Evolutionary conservation across 768 basidiomycete genomes (phyloP).

Genomic region (Fibroporia radiculosa): DNA sequence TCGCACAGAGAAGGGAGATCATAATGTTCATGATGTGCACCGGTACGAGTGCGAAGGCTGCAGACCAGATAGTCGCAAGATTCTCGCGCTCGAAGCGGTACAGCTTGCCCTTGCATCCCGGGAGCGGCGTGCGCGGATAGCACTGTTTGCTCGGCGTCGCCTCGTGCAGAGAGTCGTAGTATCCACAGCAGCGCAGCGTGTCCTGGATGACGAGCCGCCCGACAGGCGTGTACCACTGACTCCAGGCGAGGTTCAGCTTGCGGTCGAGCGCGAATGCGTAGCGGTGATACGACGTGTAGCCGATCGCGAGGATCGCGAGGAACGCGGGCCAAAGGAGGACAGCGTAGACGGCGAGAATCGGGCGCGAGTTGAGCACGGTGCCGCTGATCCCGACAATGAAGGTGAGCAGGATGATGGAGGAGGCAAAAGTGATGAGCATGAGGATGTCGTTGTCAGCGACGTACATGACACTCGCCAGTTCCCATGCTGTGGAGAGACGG

Average conservation of each 20-base stretch:
- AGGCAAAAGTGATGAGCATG: conserved; percentile 48
- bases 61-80: conserved; percentile 39
- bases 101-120: conserved; percentile 61
- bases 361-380: conserved; percentile 57
- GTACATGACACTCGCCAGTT: conserved; percentile 53
- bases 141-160: conserved; percentile 50
- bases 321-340: conserved; percentile 62
- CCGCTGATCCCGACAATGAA: conserved; percentile 54
- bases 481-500: conserved; percentile 39
- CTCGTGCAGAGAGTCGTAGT: conserved; percentile 52
- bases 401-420: conserved; percentile 49
- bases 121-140: conserved; percentile 51
- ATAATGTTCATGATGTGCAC: conserved; percentile 55
- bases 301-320: conserved; percentile 48
- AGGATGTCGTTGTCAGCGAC: conserved; percentile 52
- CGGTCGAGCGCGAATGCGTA: conserved; percentile 51
- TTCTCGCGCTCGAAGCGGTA: conserved; percentile 42
- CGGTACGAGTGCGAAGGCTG: conserved; percentile 49
- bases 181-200: conserved; percentile 59
- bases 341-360: conserved; percentile 58
- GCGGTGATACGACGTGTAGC: conserved; percentile 59
- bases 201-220: conserved; percentile 55
- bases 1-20: conserved; percentile 55
- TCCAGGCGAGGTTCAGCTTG: conserved; percentile 66
- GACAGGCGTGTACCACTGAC: conserved; percentile 45